Percentiles rank a stretch among this genome's conserved stretches.
phyloP scores from a whole-genome alignment of 208 protist species.

The Acanthamoeba triangularis region DNA sequence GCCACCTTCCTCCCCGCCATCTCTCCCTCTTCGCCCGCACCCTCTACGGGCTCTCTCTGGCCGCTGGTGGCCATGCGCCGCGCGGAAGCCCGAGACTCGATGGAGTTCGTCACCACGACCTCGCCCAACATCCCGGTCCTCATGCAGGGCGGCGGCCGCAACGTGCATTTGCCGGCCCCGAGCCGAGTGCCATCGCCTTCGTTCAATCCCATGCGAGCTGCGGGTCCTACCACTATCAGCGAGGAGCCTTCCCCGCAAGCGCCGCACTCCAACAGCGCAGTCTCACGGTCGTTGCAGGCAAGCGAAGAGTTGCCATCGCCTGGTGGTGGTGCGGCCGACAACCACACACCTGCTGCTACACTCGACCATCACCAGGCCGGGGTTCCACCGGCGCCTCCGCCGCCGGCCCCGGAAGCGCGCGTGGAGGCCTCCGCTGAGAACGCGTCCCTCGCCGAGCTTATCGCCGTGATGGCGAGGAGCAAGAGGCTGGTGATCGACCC shows the following conservation, averaged over 20 bases:
- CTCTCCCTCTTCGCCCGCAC: constrained; percentile 25
- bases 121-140: constrained; percentile 32
- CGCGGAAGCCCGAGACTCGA: background rate
- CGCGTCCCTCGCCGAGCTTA: background rate
- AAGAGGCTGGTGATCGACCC: background rate
- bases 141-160: background rate
- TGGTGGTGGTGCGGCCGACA: background rate
- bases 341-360: background rate
- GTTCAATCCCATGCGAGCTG: background rate
- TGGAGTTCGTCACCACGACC: constrained; percentile 43
- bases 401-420: background rate
- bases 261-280: background rate
- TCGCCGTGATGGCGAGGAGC: background rate
- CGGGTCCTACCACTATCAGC: background rate
- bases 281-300: background rate
- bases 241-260: background rate
- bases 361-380: background rate
- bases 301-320: background rate
- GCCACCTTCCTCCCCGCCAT: constrained; percentile 52
- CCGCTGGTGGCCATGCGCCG: constrained; percentile 48
- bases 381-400: too few relatives aligned
- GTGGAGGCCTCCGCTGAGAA: background rate
- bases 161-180: background rate
- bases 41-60: background rate
- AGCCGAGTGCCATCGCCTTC: background rate